Conservation (phyloP, 2,329 filamentous ascomycete species). For the Nothophoma quercina region DNA sequence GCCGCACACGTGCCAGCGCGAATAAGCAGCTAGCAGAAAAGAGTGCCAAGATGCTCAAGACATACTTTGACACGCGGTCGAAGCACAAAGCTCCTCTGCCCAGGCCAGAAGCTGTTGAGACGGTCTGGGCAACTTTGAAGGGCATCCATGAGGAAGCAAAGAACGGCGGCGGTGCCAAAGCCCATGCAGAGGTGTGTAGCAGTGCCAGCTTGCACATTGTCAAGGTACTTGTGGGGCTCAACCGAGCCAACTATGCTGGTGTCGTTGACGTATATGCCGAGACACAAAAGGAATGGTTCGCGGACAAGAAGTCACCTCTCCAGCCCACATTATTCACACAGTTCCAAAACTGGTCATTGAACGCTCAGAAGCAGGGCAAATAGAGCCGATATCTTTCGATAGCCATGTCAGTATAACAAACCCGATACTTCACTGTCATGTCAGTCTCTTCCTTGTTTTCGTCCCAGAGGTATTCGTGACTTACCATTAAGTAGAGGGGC, state of each 20-base stretch:
- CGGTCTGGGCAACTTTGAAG: slow-evolving; percentile 65
- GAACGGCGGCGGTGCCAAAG: slow-evolving; percentile 69
- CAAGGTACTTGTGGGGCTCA: slow-evolving; percentile 65
- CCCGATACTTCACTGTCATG: not conserved
- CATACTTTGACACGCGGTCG: slow-evolving; percentile 71
- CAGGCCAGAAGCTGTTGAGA: slow-evolving; percentile 53
- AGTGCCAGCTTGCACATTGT: slow-evolving; percentile 73
- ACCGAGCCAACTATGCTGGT: slow-evolving; percentile 47
- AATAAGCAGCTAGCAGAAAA: slow-evolving; percentile 79
- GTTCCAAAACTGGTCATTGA: slow-evolving; percentile 56
- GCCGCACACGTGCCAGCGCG: slow-evolving; percentile 76
- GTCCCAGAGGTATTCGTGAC: not conserved
- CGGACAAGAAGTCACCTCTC: slow-evolving; percentile 51
- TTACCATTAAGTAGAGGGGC: not conserved
- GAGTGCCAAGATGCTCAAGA: slow-evolving; percentile 73
- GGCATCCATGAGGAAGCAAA: slow-evolving; percentile 73
- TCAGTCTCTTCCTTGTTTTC: not conserved
- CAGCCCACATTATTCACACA: slow-evolving; percentile 56
- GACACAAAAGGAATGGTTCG: slow-evolving; percentile 54
- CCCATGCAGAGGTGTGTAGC: slow-evolving; percentile 78
- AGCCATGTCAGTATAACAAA: not conserved
- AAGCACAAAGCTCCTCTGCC: slow-evolving; percentile 57
- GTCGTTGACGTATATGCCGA: slow-evolving; percentile 53
- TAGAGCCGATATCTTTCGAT: slow-evolving; percentile 8
- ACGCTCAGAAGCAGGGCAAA: slow-evolving; percentile 35